Evolutionary conservation across 495 filamentous ascomycete genomes (phyloP), one percentile per base, ranked within the genome.

Genomic region (Hypoxylon rickii): DNA sequence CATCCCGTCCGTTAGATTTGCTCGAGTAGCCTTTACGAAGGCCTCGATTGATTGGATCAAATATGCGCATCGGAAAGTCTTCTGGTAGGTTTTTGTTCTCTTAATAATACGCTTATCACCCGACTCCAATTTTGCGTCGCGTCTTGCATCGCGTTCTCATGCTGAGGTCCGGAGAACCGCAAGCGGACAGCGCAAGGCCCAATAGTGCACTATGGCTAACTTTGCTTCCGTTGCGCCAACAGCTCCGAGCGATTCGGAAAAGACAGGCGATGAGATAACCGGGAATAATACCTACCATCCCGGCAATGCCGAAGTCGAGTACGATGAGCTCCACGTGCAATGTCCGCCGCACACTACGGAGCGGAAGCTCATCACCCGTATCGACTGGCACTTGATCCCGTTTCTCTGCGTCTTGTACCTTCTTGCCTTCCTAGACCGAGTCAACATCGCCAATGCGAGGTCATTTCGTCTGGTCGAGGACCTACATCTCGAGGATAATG

Each of bases 371-470:
- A 82, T 89, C 71, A 71, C 79, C 56, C 88, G 86, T 65, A 89
- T 96, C 61, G 92, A 97, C 68, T 73, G 84, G 63, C 85, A 86
- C 61, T 78, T 96, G 20, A 76, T 97, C 39, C 92, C 92, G 0
- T 89, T 87, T 58, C 73, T 96, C 37, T 89, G 86, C 64, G 75
- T 96, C 26, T 71, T 96, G 64, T 96, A 96, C 64, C 74, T 95
- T 13, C 76, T 96, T 21, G 92, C 92, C 41, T 96, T 96, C 69
- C 71, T 96, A 32, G 92, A 96, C 72, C 81, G 90, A 70, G 86
- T 70, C 57, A 91, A 90, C 60, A 87, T 86, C 61, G 82, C 80
- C 59, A 90, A 92, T 63, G 83, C 83, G n/a, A 70, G 70, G 13
- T 63, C 81, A 20, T 86, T 84, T 47, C 82, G 83, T 37, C 76